Percentiles rank a stretch among this genome's conserved stretches.
Evolutionary conservation across 2,329 filamentous ascomycete genomes (phyloP).

Genomic region (Colletotrichum sp.): DNA sequence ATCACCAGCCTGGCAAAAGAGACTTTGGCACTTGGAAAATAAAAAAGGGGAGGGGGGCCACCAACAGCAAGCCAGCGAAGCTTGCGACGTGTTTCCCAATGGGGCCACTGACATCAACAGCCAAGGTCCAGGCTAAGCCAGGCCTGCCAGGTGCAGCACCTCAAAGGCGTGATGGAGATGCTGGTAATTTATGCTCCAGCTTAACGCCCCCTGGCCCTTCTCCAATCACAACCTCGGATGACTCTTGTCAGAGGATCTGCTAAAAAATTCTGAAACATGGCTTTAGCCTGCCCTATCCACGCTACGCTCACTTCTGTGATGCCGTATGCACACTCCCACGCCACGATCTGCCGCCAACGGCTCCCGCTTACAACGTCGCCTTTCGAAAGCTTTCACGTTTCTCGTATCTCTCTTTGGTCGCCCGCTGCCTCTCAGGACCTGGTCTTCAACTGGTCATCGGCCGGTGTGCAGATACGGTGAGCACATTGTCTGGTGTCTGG

Average conservation of each 20-base stretch:
- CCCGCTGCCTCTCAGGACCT: neutral
- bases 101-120: slow-evolving; percentile 12
- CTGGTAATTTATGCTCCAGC: slow-evolving; percentile 20
- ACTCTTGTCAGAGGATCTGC: slow-evolving; percentile 20
- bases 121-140: slow-evolving; percentile 2
- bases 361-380: neutral
- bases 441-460: neutral
- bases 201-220: neutral
- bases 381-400: neutral
- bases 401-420: neutral
- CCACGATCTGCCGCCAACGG: slow-evolving; percentile 13
- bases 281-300: slow-evolving; percentile 9
- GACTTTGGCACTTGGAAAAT: neutral
- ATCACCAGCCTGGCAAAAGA: slow-evolving; percentile 9
- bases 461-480: neutral
- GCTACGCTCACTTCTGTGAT: neutral
- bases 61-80: neutral
- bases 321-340: slow-evolving; percentile 13
- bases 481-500: neutral
- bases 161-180: slow-evolving; percentile 12
- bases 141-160: slow-evolving; percentile 4
- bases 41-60: neutral
- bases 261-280: slow-evolving; percentile 17
- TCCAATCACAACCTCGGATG: slow-evolving; percentile 18
- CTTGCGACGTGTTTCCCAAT: slow-evolving; percentile 17